Evolutionary conservation across 108 stramenopile genomes (phyloP), one percentile per base, ranked within the genome.

Genomic region (Fistulifera solaris): DNA sequence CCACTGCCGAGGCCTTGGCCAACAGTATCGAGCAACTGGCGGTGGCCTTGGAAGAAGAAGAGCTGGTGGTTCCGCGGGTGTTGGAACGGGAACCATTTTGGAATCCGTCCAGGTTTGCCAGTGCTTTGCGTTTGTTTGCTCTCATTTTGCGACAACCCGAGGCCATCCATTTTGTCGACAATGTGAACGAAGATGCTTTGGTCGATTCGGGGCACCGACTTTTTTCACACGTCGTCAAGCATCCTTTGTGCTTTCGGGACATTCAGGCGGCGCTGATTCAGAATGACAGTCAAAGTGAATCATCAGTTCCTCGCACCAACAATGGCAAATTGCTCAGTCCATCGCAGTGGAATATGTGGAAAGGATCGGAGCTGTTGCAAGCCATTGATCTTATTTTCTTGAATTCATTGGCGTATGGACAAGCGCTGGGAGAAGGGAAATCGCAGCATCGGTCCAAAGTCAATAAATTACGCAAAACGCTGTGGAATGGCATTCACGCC

Each of bases 301-400:
- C 31, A 6, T 24, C 54, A 41, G 21, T 52, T 12, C n/a, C 23
- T 53, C 31, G 40, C 1, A 19, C 22, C 35, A 39, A 41, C 1
- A 27, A 64, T 47, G 79, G 79, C 1, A 38, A 51, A 25, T 58
- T 84, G 15, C 38, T 58, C 39, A 53, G 47, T 12, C 58, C 77
- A 13, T 31, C 49, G 13, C 28, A 54, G 8, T 87, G 78, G 77
- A 87, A 87, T 27, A 76, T 83, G 76, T 80, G 76, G 78, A 62
- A 68, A 27, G 81, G 85, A 40, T 52, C 46, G 6, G 65, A 80
- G 17, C 64, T 86, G 7, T 48, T 86, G 22, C 70, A 82, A 58
- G 80, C 85, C 1, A 75, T 82, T 23, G 84, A 86, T 59, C 54
- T 86, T 23, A 80, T 86, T 3, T 48, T 86, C 26, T 59, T 87